phyloP scores from a whole-genome alignment of 148 eudicot genomes.

The Euryodendron excelsum region DNA sequence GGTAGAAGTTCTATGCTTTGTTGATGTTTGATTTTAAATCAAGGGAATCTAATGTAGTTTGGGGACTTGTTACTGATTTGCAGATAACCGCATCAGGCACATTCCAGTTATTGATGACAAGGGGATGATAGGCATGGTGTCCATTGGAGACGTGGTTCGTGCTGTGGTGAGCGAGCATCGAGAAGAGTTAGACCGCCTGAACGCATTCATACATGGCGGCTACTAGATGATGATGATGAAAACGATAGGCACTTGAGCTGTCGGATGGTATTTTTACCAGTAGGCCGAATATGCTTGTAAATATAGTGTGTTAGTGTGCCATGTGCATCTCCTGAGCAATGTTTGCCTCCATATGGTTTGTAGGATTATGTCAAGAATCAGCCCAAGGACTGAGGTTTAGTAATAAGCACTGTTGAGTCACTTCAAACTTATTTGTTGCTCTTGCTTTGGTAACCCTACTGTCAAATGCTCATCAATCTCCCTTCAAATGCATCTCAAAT shows the following conservation, averaged over 20 bases:
- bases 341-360: neutral
- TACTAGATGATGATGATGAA: slow-evolving; percentile 40
- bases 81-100: slow-evolving; percentile 96
- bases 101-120: slow-evolving; percentile 67
- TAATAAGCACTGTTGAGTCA: neutral
- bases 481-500: no score
- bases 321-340: neutral
- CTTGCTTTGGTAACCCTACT: no score
- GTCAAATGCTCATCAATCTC: no score
- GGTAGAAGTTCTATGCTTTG: slow-evolving; percentile 30
- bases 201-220: slow-evolving; percentile 86
- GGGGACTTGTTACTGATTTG: slow-evolving; percentile 14
- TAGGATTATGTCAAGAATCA: neutral
- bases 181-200: slow-evolving; percentile 84
- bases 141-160: slow-evolving; percentile 96
- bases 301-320: neutral
- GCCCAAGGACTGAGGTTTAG: neutral
- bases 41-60: neutral
- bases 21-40: neutral
- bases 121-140: slow-evolving; percentile 91
- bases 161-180: slow-evolving; percentile 90
- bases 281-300: slow-evolving; percentile 7
- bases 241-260: neutral
- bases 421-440: neutral
- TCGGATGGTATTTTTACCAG: neutral